Percentiles rank a stretch among this genome's conserved stretches.
Evolutionary conservation across 306 rosid genomes (phyloP).

Genomic region (Inga leiocalycina): DNA sequence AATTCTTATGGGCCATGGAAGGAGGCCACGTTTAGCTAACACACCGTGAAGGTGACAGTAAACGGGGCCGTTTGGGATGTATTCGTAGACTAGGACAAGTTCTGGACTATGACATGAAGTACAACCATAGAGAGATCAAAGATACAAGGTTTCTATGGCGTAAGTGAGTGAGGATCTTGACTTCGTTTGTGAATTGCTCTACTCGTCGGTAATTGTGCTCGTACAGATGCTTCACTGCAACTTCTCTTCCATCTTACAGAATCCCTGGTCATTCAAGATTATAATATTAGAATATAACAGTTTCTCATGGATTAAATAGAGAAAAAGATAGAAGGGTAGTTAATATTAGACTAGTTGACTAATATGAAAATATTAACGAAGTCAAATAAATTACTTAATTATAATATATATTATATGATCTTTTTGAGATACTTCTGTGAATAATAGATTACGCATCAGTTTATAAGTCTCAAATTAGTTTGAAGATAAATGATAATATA

Average conservation of each 20-base stretch:
- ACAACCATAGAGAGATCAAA: constrained; percentile 69
- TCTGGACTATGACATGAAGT: constrained; percentile 58
- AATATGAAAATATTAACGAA: too few relatives aligned
- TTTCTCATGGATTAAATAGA: too few relatives aligned
- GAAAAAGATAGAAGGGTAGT: too few relatives aligned
- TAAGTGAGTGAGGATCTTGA: constrained; percentile 58
- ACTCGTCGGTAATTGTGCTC: neutral
- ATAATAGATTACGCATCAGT: too few relatives aligned
- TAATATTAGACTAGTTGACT: too few relatives aligned
- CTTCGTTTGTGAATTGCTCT: constrained; percentile 50
- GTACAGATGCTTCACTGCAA: neutral
- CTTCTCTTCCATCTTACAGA: neutral
- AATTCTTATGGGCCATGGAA: constrained; percentile 54
- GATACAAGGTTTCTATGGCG: constrained; percentile 63
- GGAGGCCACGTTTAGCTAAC: constrained; percentile 32
- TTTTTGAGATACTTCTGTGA: too few relatives aligned
- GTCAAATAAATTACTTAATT: too few relatives aligned
- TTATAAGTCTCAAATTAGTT: too few relatives aligned
- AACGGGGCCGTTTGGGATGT: constrained; percentile 61
- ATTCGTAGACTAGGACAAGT: constrained; percentile 75
- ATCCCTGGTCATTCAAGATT: neutral
- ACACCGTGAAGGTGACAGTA: constrained; percentile 69
- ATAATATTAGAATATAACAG: neutral
- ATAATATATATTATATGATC: too few relatives aligned
- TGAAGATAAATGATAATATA: too few relatives aligned